Evolutionary conservation across 495 filamentous ascomycete species (phyloP).

Genomic region (Darksidea phi): DNA sequence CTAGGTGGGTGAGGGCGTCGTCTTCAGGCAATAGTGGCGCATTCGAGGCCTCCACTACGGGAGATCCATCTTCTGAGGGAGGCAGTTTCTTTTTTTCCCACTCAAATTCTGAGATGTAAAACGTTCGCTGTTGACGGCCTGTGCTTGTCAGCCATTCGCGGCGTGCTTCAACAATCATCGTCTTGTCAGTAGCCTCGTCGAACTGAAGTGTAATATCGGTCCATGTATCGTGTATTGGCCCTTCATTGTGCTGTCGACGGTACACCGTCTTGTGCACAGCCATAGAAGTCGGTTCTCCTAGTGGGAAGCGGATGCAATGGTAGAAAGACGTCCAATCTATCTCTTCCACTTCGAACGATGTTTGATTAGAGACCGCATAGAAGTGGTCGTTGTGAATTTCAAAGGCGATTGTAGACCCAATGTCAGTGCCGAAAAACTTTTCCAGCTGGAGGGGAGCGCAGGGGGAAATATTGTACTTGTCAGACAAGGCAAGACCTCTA

Average conservation of each 20-base stretch:
- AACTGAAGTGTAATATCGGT: constrained; percentile 62
- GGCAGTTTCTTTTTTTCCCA: constrained; percentile 43
- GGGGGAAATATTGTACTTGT: constrained; percentile 17
- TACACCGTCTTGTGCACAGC: constrained; percentile 53
- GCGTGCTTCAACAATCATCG: constrained; percentile 67
- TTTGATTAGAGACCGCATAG: constrained; percentile 69
- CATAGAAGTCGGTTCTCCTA: constrained; percentile 42
- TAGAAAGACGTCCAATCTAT: constrained; percentile 71
- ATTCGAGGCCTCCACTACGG: not conserved
- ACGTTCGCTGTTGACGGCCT: constrained; percentile 64
- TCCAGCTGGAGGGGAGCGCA: constrained; percentile 49
- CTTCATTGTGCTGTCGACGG: constrained; percentile 68
- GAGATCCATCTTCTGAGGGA: not conserved
- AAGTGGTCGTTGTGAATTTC: constrained; percentile 67
- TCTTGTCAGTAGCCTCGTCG: constrained; percentile 60
- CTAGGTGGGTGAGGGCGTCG: constrained; percentile 16
- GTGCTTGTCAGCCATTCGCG: constrained; percentile 65
- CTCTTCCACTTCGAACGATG: constrained; percentile 62
- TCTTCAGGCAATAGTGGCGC: constrained; percentile 6
- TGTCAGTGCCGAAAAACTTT: constrained; percentile 60
- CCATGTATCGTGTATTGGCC: constrained; percentile 77
- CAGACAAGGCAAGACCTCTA: constrained; percentile 40
- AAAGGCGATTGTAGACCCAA: constrained; percentile 69
- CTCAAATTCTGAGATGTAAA: constrained; percentile 61
- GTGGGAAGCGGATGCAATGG: constrained; percentile 61